Percentiles rank a stretch among this genome's conserved stretches.
These are phyloP conservation scores for Lactarius indigo DNA, from an alignment of 768 basidiomycete species.

Conservation along the genomic window DNA sequence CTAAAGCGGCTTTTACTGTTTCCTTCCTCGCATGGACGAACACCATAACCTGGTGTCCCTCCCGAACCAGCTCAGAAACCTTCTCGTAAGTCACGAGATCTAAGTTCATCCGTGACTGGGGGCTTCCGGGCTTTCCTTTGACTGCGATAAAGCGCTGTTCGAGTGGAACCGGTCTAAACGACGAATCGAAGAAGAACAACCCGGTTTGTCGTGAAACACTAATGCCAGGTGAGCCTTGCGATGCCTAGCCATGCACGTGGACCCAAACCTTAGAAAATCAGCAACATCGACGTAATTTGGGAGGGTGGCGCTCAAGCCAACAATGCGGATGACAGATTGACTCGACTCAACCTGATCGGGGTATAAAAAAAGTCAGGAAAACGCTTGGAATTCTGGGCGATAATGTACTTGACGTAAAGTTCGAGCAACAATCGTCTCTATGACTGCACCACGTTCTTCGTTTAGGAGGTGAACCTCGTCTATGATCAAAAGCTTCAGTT, in stretches of 20 bases:
- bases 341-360: conserved; percentile 81
- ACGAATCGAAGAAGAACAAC: conserved; percentile 96
- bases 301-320: conserved; percentile 93
- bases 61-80: conserved; percentile 80
- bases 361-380: not conserved
- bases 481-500: conserved; percentile 90
- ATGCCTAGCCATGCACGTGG: not conserved
- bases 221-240: conserved; percentile 13
- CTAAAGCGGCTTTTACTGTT: conserved; percentile 87
- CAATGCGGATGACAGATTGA: conserved; percentile 93
- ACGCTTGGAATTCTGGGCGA: not conserved
- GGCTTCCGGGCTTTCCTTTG: conserved; percentile 79
- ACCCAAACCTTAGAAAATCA: conserved; percentile 78
- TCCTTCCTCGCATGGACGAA: conserved; percentile 99
- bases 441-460: conserved; percentile 96
- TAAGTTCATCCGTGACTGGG: conserved; percentile 73
- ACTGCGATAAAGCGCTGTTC: conserved; percentile 97
- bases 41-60: conserved; percentile 98
- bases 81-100: conserved; percentile 89
- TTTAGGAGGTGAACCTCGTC: conserved; percentile 97
- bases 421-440: conserved; percentile 96
- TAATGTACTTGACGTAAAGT: conserved; percentile 76
- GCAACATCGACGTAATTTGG: conserved; percentile 97
- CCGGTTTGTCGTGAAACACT: conserved; percentile 86
- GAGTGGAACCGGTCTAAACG: conserved; percentile 92